Evolutionary conservation across 208 protist species (phyloP), one percentile per base, ranked within the genome.

Genomic region (Borovskyia barvae): DNA sequence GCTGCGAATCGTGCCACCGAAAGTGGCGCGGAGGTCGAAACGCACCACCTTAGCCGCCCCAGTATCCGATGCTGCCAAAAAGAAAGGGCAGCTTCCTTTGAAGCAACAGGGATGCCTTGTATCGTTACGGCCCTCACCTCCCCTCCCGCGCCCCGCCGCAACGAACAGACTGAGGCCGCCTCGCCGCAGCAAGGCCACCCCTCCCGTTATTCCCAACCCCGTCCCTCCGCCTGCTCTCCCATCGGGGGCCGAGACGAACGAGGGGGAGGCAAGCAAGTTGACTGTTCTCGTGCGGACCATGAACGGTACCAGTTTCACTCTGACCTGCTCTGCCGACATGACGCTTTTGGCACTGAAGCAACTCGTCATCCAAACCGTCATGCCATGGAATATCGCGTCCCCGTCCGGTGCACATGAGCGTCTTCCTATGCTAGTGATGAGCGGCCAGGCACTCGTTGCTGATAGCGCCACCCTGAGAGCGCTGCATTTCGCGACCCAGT

Each of bases 341-440:
- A 43, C 41, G 9, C 35, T 68, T 17, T 43, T 47, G 17, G 57
- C 66, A 6, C 52, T 68, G 37, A 68, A 74, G 67, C 60, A 32
- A 2, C 67, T 56, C 22, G 51, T 68, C 46, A 46, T 61, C n/a
- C 26, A 51, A n/a, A n/a, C 56, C 3, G 53, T 72, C 33, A 48
- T 53, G 26, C 48, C 64, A 4, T 36, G 40, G 17, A 37, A 22
- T 1, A 25, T 40, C 11, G 26, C 54, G 24, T 8, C 55, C 40
- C 20, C 47, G 28, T 49, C 39, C 8, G 24, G 53, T 25, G 5
- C 37, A n/a, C 11, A 41, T 5, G 46, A 32, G 46, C 53, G 55
- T 15, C 37, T 71, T 36, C 64, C 64, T 33, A 63, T 71, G 64
- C 55, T 71, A 8, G 64, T 71, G 30, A 58, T 71, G 64, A 71